Evolutionary conservation across 2,329 filamentous ascomycete genomes (phyloP), one percentile per base, ranked within the genome.

Genomic region (Xylaria sp.): DNA sequence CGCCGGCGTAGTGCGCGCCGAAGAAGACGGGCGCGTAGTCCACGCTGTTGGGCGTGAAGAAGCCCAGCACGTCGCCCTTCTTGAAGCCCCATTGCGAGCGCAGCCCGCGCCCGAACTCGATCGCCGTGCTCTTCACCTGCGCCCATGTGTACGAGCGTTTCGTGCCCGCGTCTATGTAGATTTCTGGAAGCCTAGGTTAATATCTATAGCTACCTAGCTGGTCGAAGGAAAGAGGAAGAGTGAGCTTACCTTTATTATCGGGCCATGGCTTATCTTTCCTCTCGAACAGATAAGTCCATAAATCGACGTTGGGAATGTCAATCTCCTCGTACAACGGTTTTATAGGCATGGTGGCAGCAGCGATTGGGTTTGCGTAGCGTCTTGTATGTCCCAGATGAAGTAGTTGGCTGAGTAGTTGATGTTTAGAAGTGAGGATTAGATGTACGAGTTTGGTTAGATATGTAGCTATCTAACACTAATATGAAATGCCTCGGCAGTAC

Each of bases 1-100:
- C 94, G 55, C 94, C 94, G 0, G 93, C 92, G 92, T 93, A 98
- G 73, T 92, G 89, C 10, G 89, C 86, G 34, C 94, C 94, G 84
- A 93, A 93, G 80, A 89, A 93, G 56, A 94, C 81, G 2, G 91
- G 84, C 0, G 93, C 91, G 0, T 91, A 93, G 79, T 98, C 94
- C 77, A 98, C 91, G 79, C 87, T 90, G 79, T 98, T 98, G 34
- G 94, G 92, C 3, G 93, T 91, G 84, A 91, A 97, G 63, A 97
- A 85, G 12, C 88, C 92, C 25, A 98, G 85, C 1, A 96, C 92
- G 78, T 98, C 93, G 76, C 92, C 92, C 78, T 92, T 94, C 74
- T 90, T 86, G 92, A 94, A 97, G 59, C 90, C 86, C 87, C 91
- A 95, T 25, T 85, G 81, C 32, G 91, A 88, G 76, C 90, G 90